Percentiles rank a stretch among this genome's conserved stretches.
Evolutionary conservation across 2,329 filamentous ascomycete species (phyloP).

Genomic region (Colletotrichum musicola): DNA sequence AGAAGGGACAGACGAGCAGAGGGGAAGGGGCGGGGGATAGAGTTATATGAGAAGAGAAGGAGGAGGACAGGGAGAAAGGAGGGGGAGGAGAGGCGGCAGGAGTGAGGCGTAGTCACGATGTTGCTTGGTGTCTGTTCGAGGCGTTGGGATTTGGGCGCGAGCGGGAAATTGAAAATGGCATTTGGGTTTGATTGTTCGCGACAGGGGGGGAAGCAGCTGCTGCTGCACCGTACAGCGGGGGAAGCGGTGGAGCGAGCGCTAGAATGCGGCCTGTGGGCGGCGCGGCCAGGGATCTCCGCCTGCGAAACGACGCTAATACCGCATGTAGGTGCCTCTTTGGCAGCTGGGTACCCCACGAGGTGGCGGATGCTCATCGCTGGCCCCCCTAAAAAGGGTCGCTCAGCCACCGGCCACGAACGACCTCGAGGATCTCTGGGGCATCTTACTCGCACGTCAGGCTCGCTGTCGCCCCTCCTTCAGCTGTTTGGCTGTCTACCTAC

Average conservation of each 20-base stretch:
- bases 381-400: conserved; percentile 5
- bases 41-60: conserved; percentile 14
- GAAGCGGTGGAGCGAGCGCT: not conserved
- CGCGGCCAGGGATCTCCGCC: conserved; percentile 20
- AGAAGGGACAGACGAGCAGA: not conserved
- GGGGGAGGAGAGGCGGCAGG: not conserved
- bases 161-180: conserved; percentile 19
- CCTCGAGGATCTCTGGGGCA: not conserved
- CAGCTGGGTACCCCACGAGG: not conserved
- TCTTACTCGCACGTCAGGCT: conserved; percentile 24
- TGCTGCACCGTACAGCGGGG: not conserved
- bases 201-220: not conserved
- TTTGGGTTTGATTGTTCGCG: conserved; percentile 17
- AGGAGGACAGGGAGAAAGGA: not conserved
- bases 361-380: conserved; percentile 14
- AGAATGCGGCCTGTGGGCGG: conserved; percentile 8
- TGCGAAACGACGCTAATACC: conserved; percentile 12
- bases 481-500: no score
- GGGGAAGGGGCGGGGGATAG: conserved; percentile 6
- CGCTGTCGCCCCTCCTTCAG: not conserved
- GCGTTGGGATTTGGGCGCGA: no score
- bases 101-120: conserved; percentile 37
- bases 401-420: conserved; percentile 24
- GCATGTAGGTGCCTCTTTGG: not conserved
- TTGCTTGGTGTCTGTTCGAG: not conserved